These are phyloP conservation scores for Auricularia sp. DNA, from an alignment of 768 basidiomycete genomes.

Conservation along the genomic window DNA sequence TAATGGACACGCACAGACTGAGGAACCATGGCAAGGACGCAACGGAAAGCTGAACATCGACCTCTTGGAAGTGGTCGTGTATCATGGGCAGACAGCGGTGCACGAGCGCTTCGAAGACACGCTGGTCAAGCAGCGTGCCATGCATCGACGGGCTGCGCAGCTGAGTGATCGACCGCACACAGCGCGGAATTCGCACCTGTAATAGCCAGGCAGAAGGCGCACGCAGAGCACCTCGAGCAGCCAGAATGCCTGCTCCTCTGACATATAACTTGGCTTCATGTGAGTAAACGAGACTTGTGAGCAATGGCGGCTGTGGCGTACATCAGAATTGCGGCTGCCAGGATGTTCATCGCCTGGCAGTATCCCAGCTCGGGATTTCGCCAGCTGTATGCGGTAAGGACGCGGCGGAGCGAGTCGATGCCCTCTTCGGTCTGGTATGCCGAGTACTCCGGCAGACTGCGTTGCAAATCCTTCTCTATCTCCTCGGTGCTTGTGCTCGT, in stretches of 20 bases:
- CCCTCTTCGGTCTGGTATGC: constrained; percentile 91
- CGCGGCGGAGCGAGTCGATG: constrained; percentile 72
- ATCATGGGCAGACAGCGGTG: constrained; percentile 84
- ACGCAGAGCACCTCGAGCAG: constrained; percentile 90
- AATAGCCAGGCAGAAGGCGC: constrained; percentile 92
- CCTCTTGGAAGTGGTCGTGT: constrained; percentile 79
- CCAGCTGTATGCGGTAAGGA: constrained; percentile 91
- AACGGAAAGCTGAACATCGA: constrained; percentile 94
- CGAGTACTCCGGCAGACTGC: constrained; percentile 92
- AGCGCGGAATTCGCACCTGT: constrained; percentile 48
- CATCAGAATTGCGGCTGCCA: constrained; percentile 93
- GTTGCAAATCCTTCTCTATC: constrained; percentile 95
- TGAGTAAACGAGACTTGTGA: not conserved
- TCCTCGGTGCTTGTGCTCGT: constrained; percentile 89
- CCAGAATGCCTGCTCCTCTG: constrained; percentile 98
- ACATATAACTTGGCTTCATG: constrained; percentile 72
- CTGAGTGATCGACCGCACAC: constrained; percentile 4
- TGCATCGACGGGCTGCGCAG: constrained; percentile 84
- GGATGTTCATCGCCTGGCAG: constrained; percentile 98
- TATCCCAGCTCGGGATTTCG: constrained; percentile 92
- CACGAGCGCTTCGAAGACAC: constrained; percentile 93
- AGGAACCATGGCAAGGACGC: constrained; percentile 98
- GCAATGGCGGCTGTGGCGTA: constrained; percentile 23
- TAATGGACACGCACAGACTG: constrained; percentile 60
- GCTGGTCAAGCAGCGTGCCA: constrained; percentile 94